These are phyloP conservation scores for Monosporascus sp. DNA, from an alignment of 2,329 filamentous ascomycete species.

Conservation along the genomic window DNA sequence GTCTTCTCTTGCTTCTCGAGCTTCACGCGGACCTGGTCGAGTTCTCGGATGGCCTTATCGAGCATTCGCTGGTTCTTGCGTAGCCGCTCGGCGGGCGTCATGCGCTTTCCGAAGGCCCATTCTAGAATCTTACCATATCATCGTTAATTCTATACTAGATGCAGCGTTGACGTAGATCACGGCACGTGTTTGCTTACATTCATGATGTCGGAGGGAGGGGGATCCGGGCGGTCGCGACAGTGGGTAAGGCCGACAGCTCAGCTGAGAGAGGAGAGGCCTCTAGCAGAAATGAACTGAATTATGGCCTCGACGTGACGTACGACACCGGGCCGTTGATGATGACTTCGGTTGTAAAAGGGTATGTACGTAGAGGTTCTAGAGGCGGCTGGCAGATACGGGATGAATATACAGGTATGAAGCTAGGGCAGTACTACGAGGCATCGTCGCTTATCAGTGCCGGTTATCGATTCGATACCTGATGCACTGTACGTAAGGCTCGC, in stretches of 20 bases:
- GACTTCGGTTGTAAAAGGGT: no score
- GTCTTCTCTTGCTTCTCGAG: slow-evolving; percentile 99
- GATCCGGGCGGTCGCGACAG: background rate
- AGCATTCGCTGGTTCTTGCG: slow-evolving; percentile 94
- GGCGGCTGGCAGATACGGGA: no score
- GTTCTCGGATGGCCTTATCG: slow-evolving; percentile 93
- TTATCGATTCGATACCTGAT: no score
- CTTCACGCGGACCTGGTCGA: slow-evolving; percentile 92
- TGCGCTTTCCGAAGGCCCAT: slow-evolving; percentile 99
- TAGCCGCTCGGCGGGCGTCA: slow-evolving; percentile 89
- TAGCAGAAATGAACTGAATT: no score
- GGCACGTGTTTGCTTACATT: background rate
- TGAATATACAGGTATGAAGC: no score
- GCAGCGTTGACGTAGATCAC: background rate
- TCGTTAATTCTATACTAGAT: background rate
- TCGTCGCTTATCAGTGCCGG: no score
- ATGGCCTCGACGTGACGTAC: no score
- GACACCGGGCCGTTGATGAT: no score
- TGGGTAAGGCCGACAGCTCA: background rate
- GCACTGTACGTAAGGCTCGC: background rate
- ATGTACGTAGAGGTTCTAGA: no score
- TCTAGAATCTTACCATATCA: slow-evolving; percentile 68
- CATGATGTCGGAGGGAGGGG: background rate
- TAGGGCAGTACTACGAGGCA: no score
- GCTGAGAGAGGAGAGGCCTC: background rate